Conservation (phyloP, 108 stramenopile genomes). For the Discostella stelligeroides region DNA sequence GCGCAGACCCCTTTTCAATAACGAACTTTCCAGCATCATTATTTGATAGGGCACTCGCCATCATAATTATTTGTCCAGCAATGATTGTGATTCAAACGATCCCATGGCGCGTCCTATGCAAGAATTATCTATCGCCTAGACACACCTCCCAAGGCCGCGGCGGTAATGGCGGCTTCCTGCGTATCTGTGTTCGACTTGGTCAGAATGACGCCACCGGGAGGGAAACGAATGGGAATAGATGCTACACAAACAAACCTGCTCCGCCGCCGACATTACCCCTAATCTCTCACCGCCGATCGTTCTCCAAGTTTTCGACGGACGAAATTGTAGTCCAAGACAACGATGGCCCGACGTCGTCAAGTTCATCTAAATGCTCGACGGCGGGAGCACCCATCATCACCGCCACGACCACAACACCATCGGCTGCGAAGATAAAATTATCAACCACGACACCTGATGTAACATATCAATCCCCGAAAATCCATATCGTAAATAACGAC, state of each 20-base stretch:
- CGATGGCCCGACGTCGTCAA: neutral
- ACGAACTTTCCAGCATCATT: too few relatives aligned
- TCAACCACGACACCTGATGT: neutral
- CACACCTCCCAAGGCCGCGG: neutral
- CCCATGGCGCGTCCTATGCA: neutral
- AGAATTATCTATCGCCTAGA: neutral
- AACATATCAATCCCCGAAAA: neutral
- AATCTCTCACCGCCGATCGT: neutral
- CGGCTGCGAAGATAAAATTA: neutral
- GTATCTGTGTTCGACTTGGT: too few relatives aligned
- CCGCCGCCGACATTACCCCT: too few relatives aligned
- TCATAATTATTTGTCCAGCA: neutral
- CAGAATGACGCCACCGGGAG: too few relatives aligned
- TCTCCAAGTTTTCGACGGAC: slow-evolving; percentile 24
- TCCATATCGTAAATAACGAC: neutral
- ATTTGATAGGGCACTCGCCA: too few relatives aligned
- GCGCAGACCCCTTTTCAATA: too few relatives aligned
- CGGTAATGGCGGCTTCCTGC: too few relatives aligned
- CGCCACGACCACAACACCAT: neutral
- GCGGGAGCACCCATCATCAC: neutral
- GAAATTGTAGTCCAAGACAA: slow-evolving; percentile 23
- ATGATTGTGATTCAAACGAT: slow-evolving; percentile 3
- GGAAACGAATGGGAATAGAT: too few relatives aligned
- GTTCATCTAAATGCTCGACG: neutral
- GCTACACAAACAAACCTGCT: too few relatives aligned